Percentiles rank a stretch among this genome's conserved stretches.
phyloP scores from a whole-genome alignment of 306 rosid species.

The Heteromeles arbutifolia region DNA sequence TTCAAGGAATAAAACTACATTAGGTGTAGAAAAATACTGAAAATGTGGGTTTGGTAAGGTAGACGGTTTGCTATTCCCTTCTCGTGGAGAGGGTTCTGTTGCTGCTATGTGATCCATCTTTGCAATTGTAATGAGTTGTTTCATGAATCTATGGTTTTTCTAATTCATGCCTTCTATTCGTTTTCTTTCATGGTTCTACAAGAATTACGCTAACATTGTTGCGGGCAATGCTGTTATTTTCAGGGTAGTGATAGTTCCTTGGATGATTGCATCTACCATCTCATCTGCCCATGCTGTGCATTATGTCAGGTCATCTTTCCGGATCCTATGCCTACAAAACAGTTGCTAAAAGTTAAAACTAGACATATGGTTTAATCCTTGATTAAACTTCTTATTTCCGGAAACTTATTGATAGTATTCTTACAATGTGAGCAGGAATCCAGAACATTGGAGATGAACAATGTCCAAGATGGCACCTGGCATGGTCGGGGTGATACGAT shows the following conservation, averaged over 20 bases:
- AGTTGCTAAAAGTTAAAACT: not conserved
- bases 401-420: conserved; percentile 6
- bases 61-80: not conserved
- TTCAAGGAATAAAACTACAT: not conserved
- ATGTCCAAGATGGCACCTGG: conserved; percentile 95
- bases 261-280: conserved; percentile 56
- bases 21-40: not conserved
- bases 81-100: not conserved
- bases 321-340: not conserved
- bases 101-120: not conserved
- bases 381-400: not conserved
- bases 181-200: conserved; percentile 3
- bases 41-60: not conserved
- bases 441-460: conserved; percentile 92
- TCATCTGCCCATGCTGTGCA: conserved; percentile 52
- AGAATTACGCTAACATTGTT: not conserved
- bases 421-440: conserved; percentile 56
- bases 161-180: not conserved
- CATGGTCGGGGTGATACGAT: conserved; percentile 89
- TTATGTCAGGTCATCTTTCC: conserved; percentile 36
- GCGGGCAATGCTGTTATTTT: not conserved
- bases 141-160: not conserved
- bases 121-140: not conserved
- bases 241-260: conserved; percentile 50
- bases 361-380: not conserved